These are phyloP conservation scores for Colletotrichum sp. DNA, from an alignment of 2,329 filamentous ascomycete species.

Conservation along the genomic window DNA sequence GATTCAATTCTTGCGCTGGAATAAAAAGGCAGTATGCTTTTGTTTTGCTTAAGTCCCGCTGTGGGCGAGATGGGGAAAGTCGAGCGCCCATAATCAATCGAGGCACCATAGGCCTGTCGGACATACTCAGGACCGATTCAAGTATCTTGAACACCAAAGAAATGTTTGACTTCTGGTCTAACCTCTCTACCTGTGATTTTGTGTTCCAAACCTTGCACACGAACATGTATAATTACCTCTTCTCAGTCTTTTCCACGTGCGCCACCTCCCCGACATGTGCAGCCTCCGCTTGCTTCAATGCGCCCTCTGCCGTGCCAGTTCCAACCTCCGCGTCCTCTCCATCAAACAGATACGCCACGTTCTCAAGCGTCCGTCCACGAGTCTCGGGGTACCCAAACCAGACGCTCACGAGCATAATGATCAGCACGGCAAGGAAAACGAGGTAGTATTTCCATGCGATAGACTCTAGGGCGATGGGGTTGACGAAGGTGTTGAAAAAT, in stretches of 20 bases:
- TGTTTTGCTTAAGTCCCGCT: too few relatives aligned
- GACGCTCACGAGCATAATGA: neutral
- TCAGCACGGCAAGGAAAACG: neutral
- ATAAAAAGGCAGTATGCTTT: too few relatives aligned
- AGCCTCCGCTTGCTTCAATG: neutral
- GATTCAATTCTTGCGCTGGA: too few relatives aligned
- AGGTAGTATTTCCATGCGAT: neutral
- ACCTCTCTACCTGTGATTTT: too few relatives aligned
- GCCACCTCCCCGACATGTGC: neutral
- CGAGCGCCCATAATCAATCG: too few relatives aligned
- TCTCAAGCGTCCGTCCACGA: neutral
- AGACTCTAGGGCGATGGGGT: neutral
- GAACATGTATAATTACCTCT: neutral
- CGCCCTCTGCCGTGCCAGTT: neutral
- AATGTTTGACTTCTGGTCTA: too few relatives aligned
- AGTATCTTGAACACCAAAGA: too few relatives aligned
- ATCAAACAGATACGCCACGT: neutral
- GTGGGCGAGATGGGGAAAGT: too few relatives aligned
- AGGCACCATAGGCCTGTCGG: too few relatives aligned
- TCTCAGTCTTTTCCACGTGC: neutral
- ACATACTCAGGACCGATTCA: too few relatives aligned
- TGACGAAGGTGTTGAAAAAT: neutral
- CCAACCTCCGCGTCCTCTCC: neutral
- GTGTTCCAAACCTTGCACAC: too few relatives aligned
- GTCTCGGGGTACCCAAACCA: neutral